A percentile compares a stretch with the other conserved stretches of the same genome.
These are phyloP conservation scores for Phycomyces nitens DNA, from an alignment of 192 early-diverging fungal species.

Conservation along the genomic window DNA sequence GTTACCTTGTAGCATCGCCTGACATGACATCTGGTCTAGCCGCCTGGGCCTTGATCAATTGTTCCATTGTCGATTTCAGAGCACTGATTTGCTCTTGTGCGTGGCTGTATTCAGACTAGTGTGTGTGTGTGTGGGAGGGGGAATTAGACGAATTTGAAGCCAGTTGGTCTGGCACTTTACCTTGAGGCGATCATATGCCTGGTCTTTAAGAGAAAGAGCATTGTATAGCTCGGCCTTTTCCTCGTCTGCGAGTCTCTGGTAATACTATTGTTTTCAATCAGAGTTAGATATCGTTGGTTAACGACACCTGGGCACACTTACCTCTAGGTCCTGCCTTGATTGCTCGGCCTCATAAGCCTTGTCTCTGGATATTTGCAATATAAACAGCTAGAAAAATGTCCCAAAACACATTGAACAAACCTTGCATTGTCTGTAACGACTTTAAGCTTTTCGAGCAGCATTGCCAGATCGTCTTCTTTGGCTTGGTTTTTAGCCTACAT, in stretches of 20 bases:
- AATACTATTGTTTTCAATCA: not conserved
- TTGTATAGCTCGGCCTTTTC: not conserved
- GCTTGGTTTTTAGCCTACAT: conserved; percentile 20
- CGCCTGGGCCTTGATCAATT: conserved; percentile 11
- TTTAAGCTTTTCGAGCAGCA: conserved; percentile 34
- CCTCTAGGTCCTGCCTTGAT: not conserved
- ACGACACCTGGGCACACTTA: not conserved
- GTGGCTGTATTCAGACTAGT: conserved; percentile 3
- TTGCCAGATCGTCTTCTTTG: conserved; percentile 24
- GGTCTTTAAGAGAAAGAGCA: not conserved
- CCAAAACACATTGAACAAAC: not conserved
- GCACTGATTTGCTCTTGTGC: conserved; percentile 11
- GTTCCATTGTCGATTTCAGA: conserved; percentile 16
- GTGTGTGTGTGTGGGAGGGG: too few species aligned
- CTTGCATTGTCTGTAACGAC: conserved; percentile 24
- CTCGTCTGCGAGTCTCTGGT: not conserved
- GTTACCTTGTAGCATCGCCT: not conserved
- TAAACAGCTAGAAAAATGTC: too few species aligned
- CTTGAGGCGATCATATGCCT: conserved; percentile 1
- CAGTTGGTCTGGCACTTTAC: too few species aligned
- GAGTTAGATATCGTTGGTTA: too few species aligned
- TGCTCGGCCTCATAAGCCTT: not conserved
- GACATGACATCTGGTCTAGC: not conserved
- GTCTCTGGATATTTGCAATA: not conserved
- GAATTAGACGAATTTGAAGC: too few species aligned